phyloP scores from a whole-genome alignment of 306 rosid genomes.

The Quercus dentata region DNA sequence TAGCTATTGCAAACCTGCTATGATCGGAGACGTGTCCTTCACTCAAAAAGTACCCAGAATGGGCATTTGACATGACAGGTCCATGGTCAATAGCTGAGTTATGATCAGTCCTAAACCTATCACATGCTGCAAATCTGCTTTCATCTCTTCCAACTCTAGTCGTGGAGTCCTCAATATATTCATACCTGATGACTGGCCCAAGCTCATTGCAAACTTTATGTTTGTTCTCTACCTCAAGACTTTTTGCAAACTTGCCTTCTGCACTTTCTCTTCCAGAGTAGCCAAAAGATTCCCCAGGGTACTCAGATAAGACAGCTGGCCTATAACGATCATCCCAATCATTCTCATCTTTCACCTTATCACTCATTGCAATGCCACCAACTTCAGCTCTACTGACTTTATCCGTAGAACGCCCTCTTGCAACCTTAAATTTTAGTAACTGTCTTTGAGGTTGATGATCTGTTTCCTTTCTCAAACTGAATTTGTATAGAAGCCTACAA shows the following conservation, averaged over 20 bases:
- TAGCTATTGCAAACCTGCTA: conserved; percentile 15
- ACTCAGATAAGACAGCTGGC: conserved; percentile 2
- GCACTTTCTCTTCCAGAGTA: conserved; percentile 9
- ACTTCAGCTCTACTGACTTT: conserved; percentile 21
- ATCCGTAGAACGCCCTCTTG: conserved; percentile 3
- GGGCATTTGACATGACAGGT: conserved; percentile 18
- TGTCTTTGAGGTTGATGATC: conserved; percentile 13
- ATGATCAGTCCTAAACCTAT: conserved; percentile 14
- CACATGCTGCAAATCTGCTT: conserved; percentile 9
- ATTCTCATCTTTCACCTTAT: conserved; percentile 9
- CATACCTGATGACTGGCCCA: conserved; percentile 10
- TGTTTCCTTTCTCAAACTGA: conserved; percentile 29
- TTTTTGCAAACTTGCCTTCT: conserved; percentile 10
- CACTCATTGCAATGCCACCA: conserved; percentile 12
- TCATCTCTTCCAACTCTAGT: conserved; percentile 17
- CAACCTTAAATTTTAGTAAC: conserved; percentile 1
- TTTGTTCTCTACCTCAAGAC: conserved; percentile 5
- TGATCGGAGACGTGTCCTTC: conserved; percentile 15
- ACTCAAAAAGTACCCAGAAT: conserved; percentile 21
- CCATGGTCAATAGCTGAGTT: conserved; percentile 1
- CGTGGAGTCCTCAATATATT: conserved; percentile 16
- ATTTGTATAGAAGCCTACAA: conserved; percentile 37
- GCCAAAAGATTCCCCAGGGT: conserved; percentile 21
- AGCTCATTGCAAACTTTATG: conserved; percentile 15
- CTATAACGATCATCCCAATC: conserved; percentile 6